A percentile compares a stretch with the other conserved stretches of the same genome.
Evolutionary conservation across 257 asterid species (phyloP).

Genomic region (Penstemon newberryi): DNA sequence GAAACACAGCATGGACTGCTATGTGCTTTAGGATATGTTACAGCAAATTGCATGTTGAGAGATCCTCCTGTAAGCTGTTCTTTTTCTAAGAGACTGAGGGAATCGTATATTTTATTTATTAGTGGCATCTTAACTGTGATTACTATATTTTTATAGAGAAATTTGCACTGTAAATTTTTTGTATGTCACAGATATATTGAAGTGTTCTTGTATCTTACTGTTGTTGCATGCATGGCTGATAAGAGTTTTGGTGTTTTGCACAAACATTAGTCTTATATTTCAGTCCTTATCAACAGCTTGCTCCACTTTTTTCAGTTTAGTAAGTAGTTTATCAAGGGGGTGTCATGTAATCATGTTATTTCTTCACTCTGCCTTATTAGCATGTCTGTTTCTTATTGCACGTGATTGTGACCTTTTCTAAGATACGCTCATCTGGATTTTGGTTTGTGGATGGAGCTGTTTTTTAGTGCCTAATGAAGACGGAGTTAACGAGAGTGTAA

Average conservation of each 20-base stretch:
- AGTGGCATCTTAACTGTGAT: neutral
- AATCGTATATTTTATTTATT: conserved; percentile 2
- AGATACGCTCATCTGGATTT: neutral
- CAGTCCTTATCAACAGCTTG: neutral
- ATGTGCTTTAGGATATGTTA: conserved; percentile 82
- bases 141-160: neutral
- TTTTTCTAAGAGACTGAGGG: conserved; percentile 14
- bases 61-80: conserved; percentile 67
- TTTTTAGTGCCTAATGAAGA: neutral
- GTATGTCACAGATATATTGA: conserved; percentile 9
- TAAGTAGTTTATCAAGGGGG: neutral
- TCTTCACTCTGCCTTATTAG: conserved; percentile 2
- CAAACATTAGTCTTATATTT: neutral
- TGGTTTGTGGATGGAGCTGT: neutral
- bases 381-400: neutral
- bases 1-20: conserved; percentile 83
- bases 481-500: no score
- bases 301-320: neutral
- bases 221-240: neutral
- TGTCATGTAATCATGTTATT: neutral
- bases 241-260: conserved; percentile 9
- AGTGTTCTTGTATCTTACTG: conserved; percentile 11
- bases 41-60: conserved; percentile 78
- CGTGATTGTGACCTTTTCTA: conserved; percentile 6
- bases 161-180: neutral